Conservation (phyloP, 441 rosid genomes). For the Corymbia citriodora region DNA sequence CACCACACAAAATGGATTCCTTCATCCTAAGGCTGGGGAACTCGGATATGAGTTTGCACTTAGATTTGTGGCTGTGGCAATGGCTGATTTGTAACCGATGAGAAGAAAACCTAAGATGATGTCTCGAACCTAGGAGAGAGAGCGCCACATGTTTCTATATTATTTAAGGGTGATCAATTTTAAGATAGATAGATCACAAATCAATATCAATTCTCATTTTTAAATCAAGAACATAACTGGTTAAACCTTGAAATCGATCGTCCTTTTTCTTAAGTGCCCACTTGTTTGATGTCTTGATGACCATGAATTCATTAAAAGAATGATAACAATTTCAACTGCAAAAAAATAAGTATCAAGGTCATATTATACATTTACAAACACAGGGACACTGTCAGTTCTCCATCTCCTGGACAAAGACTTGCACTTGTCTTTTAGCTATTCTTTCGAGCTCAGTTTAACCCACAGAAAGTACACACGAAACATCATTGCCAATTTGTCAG, state of each 20-base stretch:
- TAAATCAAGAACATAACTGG: not conserved
- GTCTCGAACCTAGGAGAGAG: not conserved
- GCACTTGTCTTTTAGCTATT: not conserved
- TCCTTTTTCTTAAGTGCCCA: not conserved
- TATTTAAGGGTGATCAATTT: not conserved
- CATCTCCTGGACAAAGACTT: not conserved
- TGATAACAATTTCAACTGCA: not conserved
- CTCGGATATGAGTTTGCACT: not conserved
- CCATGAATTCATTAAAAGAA: not conserved
- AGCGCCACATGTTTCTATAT: not conserved
- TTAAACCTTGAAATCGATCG: not conserved
- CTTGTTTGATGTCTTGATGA: not conserved
- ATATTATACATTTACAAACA: not conserved
- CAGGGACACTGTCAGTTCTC: not conserved
- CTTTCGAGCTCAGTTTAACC: not conserved
- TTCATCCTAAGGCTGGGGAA: not conserved
- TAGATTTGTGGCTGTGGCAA: not conserved
- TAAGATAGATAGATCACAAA: not conserved
- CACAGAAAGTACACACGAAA: rapidly evolving
- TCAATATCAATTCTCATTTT: not conserved
- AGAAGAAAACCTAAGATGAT: not conserved
- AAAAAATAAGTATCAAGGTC: not conserved
- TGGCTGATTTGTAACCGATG: not conserved
- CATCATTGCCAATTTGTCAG: not conserved
- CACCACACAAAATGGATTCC: not conserved